Percentiles rank a stretch among this genome's conserved stretches.
These are phyloP conservation scores for Acer yangbiense DNA, from an alignment of 345 rosid species.

Conservation along the genomic window DNA sequence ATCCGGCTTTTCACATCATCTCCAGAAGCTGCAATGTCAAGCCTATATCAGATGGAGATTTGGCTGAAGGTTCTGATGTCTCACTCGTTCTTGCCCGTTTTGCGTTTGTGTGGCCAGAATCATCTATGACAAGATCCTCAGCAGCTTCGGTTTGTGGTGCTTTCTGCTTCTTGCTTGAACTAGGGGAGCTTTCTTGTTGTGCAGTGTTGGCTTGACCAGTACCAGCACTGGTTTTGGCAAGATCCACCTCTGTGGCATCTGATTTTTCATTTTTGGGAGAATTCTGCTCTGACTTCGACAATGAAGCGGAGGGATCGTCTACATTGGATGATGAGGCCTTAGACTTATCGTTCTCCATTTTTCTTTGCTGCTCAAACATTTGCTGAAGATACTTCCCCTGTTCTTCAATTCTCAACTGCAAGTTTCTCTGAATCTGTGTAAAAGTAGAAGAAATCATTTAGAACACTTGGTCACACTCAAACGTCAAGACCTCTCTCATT, in stretches of 20 bases:
- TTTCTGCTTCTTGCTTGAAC: slow-evolving; percentile 22
- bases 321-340: slow-evolving; percentile 18
- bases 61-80: neutral
- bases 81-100: slow-evolving; percentile 26
- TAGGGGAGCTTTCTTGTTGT: neutral
- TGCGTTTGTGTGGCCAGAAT: slow-evolving; percentile 3
- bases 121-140: neutral
- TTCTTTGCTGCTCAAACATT: slow-evolving; percentile 67
- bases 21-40: neutral
- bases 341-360: slow-evolving; percentile 29
- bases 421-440: slow-evolving; percentile 77
- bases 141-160: slow-evolving; percentile 1
- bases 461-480: too few relatives aligned
- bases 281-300: neutral
- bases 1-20: neutral
- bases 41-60: neutral
- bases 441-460: neutral
- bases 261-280: neutral
- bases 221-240: slow-evolving; percentile 2
- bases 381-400: slow-evolving; percentile 65
- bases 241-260: slow-evolving; percentile 14
- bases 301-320: slow-evolving; percentile 1
- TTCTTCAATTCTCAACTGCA: slow-evolving; percentile 78
- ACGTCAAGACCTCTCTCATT: neutral
- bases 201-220: neutral